Evolutionary conservation across 1,284 basidiomycete genomes (phyloP).

Genomic region (Singerocomus rubriflavus): DNA sequence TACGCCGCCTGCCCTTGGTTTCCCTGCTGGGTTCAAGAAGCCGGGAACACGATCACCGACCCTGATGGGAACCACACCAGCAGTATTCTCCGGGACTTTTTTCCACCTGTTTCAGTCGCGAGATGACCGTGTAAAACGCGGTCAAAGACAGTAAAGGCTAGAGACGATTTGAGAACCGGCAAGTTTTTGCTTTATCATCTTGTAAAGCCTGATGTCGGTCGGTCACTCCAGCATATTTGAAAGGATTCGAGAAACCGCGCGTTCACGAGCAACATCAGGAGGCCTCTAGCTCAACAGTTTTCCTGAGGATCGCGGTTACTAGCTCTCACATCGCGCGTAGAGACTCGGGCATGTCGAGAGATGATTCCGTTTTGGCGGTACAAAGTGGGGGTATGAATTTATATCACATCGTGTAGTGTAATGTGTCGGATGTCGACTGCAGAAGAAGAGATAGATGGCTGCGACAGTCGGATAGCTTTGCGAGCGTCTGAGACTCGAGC

Average conservation of each 20-base stretch:
- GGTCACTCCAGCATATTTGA: background rate
- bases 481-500: conserved; percentile 5
- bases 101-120: background rate
- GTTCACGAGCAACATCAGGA: background rate
- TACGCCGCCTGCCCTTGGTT: background rate
- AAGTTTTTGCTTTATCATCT: background rate
- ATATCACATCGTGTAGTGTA: background rate
- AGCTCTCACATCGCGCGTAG: background rate
- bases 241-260: background rate
- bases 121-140: background rate
- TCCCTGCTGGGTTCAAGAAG: background rate
- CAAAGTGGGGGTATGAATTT: background rate
- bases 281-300: no score
- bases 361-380: background rate
- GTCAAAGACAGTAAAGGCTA: background rate
- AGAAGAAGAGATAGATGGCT: background rate
- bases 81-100: background rate
- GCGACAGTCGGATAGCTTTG: conserved; percentile 13
- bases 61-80: background rate
- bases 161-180: background rate
- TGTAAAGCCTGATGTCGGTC: background rate
- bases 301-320: background rate
- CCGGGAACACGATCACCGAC: background rate
- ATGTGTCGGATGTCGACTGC: background rate
- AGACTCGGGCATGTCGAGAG: background rate